These are phyloP conservation scores for Wickerhamiella cacticola DNA, from an alignment of 805 yeast genomes.

Conservation along the genomic window DNA sequence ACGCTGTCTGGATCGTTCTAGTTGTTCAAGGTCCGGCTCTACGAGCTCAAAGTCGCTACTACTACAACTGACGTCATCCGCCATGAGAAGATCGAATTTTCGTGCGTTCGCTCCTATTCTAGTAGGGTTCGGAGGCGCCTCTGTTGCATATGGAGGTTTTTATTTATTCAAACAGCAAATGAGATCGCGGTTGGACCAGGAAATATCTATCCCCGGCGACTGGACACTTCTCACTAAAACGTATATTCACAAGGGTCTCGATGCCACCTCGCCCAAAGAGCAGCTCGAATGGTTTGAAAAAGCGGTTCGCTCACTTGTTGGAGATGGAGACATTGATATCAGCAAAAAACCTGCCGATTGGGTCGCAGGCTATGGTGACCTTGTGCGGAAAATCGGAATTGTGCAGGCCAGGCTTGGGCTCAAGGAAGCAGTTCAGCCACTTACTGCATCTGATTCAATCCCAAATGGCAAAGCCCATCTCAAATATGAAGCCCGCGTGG, in stretches of 20 bases:
- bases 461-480: slow-evolving; percentile 24
- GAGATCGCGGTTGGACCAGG: slow-evolving; percentile 5
- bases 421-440: slow-evolving; percentile 23
- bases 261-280: slow-evolving; percentile 7
- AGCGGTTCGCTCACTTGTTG: slow-evolving; percentile 22
- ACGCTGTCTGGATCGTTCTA: background rate
- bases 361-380: slow-evolving; percentile 29
- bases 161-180: slow-evolving; percentile 16
- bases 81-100: slow-evolving; percentile 9
- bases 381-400: slow-evolving; percentile 26
- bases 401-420: slow-evolving; percentile 16
- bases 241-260: slow-evolving; percentile 17
- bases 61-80: background rate
- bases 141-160: slow-evolving; percentile 16
- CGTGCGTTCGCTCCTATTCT: slow-evolving; percentile 11
- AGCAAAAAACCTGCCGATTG: slow-evolving; percentile 22
- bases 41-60: background rate
- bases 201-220: slow-evolving; percentile 15
- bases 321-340: slow-evolving; percentile 19
- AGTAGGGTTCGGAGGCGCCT: slow-evolving; percentile 20
- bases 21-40: background rate
- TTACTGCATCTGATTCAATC: slow-evolving; percentile 22
- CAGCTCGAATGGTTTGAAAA: slow-evolving; percentile 17
- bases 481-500: slow-evolving; percentile 21
- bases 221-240: slow-evolving; percentile 20